phyloP scores from a whole-genome alignment of 140 eudicot species.

The Flaveria floridana region DNA sequence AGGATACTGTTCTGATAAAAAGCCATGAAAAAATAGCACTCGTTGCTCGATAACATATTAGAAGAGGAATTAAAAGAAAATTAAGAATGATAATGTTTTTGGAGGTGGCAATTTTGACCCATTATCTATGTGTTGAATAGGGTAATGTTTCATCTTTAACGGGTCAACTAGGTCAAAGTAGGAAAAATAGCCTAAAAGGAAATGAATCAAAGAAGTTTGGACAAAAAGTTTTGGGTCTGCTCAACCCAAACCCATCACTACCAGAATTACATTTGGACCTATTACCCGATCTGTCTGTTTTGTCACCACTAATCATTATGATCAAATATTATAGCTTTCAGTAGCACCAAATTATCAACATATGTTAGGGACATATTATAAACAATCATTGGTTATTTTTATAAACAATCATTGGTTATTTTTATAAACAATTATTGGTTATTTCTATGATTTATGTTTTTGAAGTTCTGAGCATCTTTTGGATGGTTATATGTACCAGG shows the following conservation, averaged over 20 bases:
- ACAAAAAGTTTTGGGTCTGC: not conserved
- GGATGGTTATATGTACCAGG: conserved; percentile 47
- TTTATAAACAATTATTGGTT: conserved; percentile 8
- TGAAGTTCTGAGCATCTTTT: conserved; percentile 13
- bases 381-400: conserved; percentile 3
- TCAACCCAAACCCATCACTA: not conserved
- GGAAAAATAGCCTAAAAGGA: not conserved
- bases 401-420: conserved; percentile 3
- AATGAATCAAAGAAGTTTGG: not conserved
- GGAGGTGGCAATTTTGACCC: not conserved
- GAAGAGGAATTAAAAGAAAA: not conserved
- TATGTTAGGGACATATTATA: not conserved
- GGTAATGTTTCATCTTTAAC: not conserved
- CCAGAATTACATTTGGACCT: not conserved
- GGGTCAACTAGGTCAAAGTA: not conserved
- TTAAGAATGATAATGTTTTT: not conserved
- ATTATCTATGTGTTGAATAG: not conserved
- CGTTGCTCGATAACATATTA: not conserved
- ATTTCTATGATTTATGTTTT: not conserved
- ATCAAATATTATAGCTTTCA: conserved; percentile 11
- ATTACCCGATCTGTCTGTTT: not conserved
- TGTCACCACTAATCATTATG: not conserved
- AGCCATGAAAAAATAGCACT: conserved; percentile 1
- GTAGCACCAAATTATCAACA: conserved; percentile 3
- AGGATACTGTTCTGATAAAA: conserved; percentile 2